Base-by-base conservation (phyloP, 2,329 filamentous ascomycete species). In the Pestalotiopsis sp. region DNA sequence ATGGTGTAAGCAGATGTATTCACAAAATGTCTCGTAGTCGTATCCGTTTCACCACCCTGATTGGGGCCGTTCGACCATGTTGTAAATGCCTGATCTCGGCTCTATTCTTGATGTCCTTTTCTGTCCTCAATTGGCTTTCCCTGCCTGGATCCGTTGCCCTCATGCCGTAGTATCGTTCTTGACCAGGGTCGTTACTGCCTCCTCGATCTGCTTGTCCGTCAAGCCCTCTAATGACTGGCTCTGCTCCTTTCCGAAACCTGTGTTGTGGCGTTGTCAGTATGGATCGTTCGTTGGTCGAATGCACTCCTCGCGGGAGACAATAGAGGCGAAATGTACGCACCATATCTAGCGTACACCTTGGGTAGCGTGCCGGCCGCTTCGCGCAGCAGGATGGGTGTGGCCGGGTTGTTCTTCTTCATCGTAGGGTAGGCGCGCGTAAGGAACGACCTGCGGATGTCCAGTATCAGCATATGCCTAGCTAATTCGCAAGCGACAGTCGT, bases 401-500 rank as follows among this genome's bases (percentile, higher is more conserved):
- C 86, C 68, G 96, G 96, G 86, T 99, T 99, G 88, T 95, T 93
- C 87, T 97, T 97, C 90, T 99, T 99, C 95, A 99, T 98, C 70
- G 93, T 96, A 61, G 96, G 96, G 83, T 99, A 99, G 74, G 94
- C 91, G 80, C 93, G 90, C 73, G 91, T 92, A 74, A 99, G 87
- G 84, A 99, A 99, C 38, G 92, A 91, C 81, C 96, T 98, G 76
- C 64, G 20, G 36, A 39, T 39, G 6, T 7, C 9, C 2, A 2
- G 25, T 13, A 3, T 59, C 7, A 59, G 57, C 23, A 59, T 13
- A 59, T 14, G 57, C 17, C 6, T 5, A 13, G 2, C 25, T 25
- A 27, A 59, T 27, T 36, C 17, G 25, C 20, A 27, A 23, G 3
- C n/a, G 25, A 1, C n/a, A 27, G 23, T 9, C 20, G 20, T 52